phyloP scores from a whole-genome alignment of 2,329 filamentous ascomycete species.

The Botrytis fragariae region DNA sequence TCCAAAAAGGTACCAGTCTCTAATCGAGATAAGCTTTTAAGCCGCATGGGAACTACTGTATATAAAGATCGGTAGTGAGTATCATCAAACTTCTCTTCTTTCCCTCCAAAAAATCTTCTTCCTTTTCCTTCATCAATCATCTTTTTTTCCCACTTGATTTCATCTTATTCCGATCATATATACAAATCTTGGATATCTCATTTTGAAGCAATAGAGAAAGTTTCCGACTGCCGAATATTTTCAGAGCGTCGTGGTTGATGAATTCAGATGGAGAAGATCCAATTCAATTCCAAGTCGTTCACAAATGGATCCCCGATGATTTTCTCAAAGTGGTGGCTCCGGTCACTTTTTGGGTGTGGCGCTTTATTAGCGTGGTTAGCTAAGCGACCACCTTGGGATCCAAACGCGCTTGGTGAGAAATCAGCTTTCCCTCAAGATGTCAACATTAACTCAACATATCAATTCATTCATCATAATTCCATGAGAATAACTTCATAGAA shows the following conservation, averaged over 20 bases:
- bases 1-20: constrained; percentile 14
- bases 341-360: constrained; percentile 4
- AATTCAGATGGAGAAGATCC: neutral
- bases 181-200: neutral
- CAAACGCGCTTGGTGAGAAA: constrained; percentile 18
- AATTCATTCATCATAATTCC: constrained; percentile 12
- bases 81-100: neutral
- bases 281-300: neutral
- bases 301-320: neutral
- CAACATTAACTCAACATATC: constrained; percentile 11
- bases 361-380: constrained; percentile 9
- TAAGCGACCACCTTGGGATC: constrained; percentile 17
- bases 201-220: neutral
- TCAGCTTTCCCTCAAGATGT: constrained; percentile 11
- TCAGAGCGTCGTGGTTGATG: neutral
- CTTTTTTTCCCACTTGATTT: neutral
- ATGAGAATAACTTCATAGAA: neutral
- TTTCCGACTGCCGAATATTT: neutral
- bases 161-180: neutral
- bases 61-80: constrained; percentile 18
- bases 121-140: neutral
- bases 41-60: constrained; percentile 21
- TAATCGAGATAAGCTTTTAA: constrained; percentile 31
- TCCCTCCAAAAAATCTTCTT: neutral
- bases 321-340: neutral